phyloP scores from a whole-genome alignment of 345 rosid species.

The Turritis glabra region DNA sequence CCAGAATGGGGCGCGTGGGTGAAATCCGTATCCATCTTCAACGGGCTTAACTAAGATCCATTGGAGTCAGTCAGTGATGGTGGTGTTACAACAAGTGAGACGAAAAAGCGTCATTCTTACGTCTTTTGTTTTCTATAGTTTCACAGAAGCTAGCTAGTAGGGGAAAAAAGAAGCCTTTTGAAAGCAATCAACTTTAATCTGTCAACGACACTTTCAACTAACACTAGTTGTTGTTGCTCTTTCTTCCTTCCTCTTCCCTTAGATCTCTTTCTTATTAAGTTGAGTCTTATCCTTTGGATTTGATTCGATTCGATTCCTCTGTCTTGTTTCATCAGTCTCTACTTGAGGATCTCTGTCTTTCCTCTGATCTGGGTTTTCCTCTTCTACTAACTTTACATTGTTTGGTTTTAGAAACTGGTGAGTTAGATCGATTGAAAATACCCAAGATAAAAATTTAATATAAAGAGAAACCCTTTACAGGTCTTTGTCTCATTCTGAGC shows the following conservation, averaged over 20 bases:
- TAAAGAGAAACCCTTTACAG: not conserved
- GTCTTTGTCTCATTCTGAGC: conserved; percentile 18
- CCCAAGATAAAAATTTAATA: no score
- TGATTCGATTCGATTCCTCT: conserved; percentile 7
- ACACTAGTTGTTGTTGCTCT: conserved; percentile 22
- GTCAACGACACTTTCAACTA: conserved; percentile 37
- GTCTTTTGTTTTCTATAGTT: not conserved
- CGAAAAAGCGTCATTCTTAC: conserved; percentile 32
- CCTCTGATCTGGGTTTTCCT: conserved; percentile 34
- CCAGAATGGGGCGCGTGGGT: not conserved
- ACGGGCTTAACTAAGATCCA: conserved; percentile 37
- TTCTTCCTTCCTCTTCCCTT: not conserved
- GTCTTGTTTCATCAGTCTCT: conserved; percentile 6
- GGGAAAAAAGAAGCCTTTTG: not conserved
- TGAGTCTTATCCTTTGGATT: conserved; percentile 7
- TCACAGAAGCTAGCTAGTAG: not conserved
- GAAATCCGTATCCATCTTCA: conserved; percentile 29
- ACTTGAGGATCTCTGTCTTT: conserved; percentile 14
- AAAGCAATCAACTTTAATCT: conserved; percentile 23
- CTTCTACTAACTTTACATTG: conserved; percentile 8
- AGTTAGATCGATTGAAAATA: conserved; percentile 25
- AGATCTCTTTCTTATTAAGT: conserved; percentile 30
- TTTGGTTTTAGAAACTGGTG: conserved; percentile 12
- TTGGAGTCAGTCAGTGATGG: conserved; percentile 34
- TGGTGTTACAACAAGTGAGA: conserved; percentile 23